Base-by-base conservation (phyloP, 2,329 filamentous ascomycete genomes). In the Nemania sp. region DNA sequence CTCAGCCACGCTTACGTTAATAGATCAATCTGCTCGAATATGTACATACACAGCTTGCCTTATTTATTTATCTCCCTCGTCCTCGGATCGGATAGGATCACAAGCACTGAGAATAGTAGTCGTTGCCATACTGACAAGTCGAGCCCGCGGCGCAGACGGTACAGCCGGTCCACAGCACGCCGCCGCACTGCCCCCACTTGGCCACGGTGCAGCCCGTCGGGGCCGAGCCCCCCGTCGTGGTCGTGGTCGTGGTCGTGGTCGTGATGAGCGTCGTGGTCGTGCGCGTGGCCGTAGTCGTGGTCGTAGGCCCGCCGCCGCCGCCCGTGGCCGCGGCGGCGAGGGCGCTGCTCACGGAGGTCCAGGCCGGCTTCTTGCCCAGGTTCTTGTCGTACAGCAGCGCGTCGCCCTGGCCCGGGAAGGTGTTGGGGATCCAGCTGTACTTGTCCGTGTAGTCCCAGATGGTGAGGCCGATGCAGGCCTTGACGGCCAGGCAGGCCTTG, bases 401-500 rank as follows among this genome's bases (percentile, higher is more conserved):
- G 32, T 73, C 75, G 7, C 78, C 77, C 29, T 70, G 50, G 34
- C 77, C 76, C 21, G 62, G 35, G 69, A 78, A 78, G 45, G 71
- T 73, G 7, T 45, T 39, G 3, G 77, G 77, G 40, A 79, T 69
- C 77, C 77, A 79, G 51, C 69, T 73, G 67, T 78, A 75, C 69
- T 76, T 76, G 68, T 79, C 78, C 42, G 73, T 73, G 60, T 74
- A 78, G 66, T 75, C 73, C 78, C 77, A 79, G 48, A 79, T 70
- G 12, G 77, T 80, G 21, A 80, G 72, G 12, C 78, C 79, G 3
- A 80, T 69, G 64, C 78, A 81, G 43, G 65, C 64, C 29, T 63
- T 56, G 32, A 72, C 68, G 50, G 74, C 72, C 6, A 78, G 63
- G 64, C 76, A 78, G 5, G 75, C 73, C 52, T 69, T 67, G 4